Evolutionary conservation across 768 basidiomycete species (phyloP).

Genomic region (Pisolithus marmoratus): DNA sequence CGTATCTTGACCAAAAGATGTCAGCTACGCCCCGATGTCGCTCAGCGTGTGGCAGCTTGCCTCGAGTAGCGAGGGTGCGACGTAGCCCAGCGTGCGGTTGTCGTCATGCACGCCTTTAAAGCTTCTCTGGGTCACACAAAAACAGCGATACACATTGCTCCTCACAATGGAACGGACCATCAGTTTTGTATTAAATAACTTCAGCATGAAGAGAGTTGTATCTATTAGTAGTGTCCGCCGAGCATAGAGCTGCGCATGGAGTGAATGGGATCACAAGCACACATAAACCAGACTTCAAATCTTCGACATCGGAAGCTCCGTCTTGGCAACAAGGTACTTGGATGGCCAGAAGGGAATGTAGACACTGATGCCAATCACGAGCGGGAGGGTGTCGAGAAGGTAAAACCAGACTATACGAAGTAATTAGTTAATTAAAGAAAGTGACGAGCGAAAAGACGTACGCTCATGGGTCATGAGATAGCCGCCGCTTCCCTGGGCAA

Average conservation of each 20-base stretch:
- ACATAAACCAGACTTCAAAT: background rate
- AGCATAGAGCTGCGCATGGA: too few relatives aligned
- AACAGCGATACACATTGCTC: too few relatives aligned
- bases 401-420: constrained; percentile 10
- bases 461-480: too few relatives aligned
- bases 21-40: constrained; percentile 15
- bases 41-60: constrained; percentile 14
- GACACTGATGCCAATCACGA: constrained; percentile 16
- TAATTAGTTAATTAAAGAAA: too few relatives aligned
- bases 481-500: too few relatives aligned
- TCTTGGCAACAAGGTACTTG: constrained; percentile 9
- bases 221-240: too few relatives aligned
- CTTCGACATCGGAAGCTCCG: background rate
- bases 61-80: constrained; percentile 9
- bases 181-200: too few relatives aligned
- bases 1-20: constrained; percentile 24
- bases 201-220: too few relatives aligned
- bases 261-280: background rate
- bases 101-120: background rate
- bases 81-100: too few relatives aligned
- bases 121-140: background rate
- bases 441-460: too few relatives aligned
- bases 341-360: constrained; percentile 22
- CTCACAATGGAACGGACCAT: too few relatives aligned
- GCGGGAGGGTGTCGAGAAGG: constrained; percentile 17